Percentiles rank a stretch among this genome's conserved stretches.
Evolutionary conservation across 176 grass and related monocot species (phyloP).

Genomic region (Ensete glaucum): DNA sequence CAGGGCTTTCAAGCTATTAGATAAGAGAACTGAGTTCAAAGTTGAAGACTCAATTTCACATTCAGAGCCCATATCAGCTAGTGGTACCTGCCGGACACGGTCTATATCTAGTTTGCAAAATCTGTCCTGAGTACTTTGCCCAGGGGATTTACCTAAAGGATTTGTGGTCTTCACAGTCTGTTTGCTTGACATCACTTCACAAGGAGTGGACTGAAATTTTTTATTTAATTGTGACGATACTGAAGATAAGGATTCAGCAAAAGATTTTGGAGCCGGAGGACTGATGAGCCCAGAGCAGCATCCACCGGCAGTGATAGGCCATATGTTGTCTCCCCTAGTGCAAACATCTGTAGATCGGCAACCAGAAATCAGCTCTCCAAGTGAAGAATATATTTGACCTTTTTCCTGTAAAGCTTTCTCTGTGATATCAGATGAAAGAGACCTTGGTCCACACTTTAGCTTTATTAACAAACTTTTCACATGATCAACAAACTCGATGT

Average conservation of each 20-base stretch:
- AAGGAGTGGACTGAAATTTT: constrained; percentile 17
- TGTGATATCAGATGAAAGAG: constrained; percentile 36
- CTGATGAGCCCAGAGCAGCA: background rate
- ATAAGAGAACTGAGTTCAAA: constrained; percentile 29
- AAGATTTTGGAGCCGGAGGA: background rate
- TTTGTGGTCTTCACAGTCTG: background rate
- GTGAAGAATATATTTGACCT: constrained; percentile 24
- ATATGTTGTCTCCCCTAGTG: background rate
- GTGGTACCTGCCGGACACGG: constrained; percentile 16
- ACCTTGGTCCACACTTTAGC: constrained; percentile 34
- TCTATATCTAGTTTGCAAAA: constrained; percentile 26
- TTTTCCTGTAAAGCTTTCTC: constrained; percentile 28
- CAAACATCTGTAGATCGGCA: background rate
- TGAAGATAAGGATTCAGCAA: background rate
- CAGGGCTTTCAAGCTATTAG: constrained; percentile 28
- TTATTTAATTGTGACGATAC: background rate
- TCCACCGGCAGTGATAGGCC: background rate
- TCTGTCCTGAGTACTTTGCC: constrained; percentile 4
- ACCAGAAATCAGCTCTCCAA: constrained; percentile 10
- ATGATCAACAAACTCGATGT: constrained; percentile 52
- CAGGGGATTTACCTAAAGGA: background rate
- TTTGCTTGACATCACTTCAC: constrained; percentile 16
- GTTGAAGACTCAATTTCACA: constrained; percentile 23
- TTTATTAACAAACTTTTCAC: constrained; percentile 58
- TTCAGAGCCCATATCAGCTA: constrained; percentile 14